phyloP scores from a whole-genome alignment of 2,329 filamentous ascomycete genomes.

The Didymella pomorum region DNA sequence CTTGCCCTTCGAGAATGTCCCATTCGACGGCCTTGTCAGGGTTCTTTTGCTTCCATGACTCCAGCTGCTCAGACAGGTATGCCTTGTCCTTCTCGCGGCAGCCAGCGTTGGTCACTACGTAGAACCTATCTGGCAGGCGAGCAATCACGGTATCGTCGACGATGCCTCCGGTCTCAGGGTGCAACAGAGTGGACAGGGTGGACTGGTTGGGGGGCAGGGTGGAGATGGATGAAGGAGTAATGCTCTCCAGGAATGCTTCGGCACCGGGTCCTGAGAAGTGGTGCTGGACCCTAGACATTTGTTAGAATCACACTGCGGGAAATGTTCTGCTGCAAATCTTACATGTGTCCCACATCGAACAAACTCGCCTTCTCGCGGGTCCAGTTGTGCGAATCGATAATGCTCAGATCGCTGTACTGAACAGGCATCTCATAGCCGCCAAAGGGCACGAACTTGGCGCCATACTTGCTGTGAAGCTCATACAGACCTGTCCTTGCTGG shows the following conservation, averaged over 20 bases:
- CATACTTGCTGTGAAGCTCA: conserved; percentile 77
- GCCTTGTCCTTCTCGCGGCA: conserved; percentile 87
- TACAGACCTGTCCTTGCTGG: conserved; percentile 75
- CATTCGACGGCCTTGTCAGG: conserved; percentile 64
- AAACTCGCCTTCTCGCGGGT: conserved; percentile 87
- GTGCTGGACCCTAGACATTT: conserved; percentile 72
- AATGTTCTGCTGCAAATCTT: conserved; percentile 42
- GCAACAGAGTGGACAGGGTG: conserved; percentile 84
- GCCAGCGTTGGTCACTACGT: conserved; percentile 94
- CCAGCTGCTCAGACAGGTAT: conserved; percentile 77
- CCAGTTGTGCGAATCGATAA: conserved; percentile 87
- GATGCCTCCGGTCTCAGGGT: conserved; percentile 80
- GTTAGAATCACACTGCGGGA: not conserved
- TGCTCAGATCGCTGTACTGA: conserved; percentile 79
- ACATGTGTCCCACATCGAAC: conserved; percentile 98
- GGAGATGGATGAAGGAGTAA: conserved; percentile 79
- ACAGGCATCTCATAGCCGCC: conserved; percentile 93
- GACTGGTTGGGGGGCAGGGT: conserved; percentile 72
- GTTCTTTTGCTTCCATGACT: conserved; percentile 54
- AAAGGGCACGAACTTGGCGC: conserved; percentile 96
- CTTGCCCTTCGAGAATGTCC: conserved; percentile 74
- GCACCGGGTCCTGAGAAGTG: conserved; percentile 82
- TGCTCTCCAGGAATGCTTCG: conserved; percentile 78
- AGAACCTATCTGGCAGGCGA: conserved; percentile 72
- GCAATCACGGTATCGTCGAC: conserved; percentile 95